Percentiles rank a stretch among this genome's conserved stretches.
These are phyloP conservation scores for Acacia melanoxylon DNA, from an alignment of 306 rosid species.

Conservation along the genomic window DNA sequence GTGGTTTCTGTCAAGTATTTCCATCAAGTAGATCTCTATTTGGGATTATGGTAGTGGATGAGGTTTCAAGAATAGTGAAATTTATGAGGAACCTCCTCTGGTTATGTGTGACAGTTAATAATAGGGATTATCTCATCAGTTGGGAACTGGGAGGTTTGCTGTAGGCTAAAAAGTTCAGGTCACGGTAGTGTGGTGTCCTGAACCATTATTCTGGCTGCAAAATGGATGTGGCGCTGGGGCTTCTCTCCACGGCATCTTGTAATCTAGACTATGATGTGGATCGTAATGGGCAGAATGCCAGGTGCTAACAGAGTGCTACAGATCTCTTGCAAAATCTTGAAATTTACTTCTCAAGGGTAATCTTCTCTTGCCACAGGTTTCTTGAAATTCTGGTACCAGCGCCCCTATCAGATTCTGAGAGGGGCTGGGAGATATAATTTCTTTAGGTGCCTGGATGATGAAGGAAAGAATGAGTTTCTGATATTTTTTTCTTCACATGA, in stretches of 20 bases:
- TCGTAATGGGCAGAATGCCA: background rate
- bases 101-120: background rate
- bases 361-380: background rate
- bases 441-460: background rate
- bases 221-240: background rate
- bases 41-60: background rate
- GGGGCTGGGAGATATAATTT: background rate
- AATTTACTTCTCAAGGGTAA: background rate
- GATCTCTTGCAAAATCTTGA: background rate
- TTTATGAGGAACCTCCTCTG: background rate
- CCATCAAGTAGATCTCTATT: background rate
- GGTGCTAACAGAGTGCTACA: background rate
- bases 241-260: background rate
- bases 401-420: background rate
- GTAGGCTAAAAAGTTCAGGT: background rate
- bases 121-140: background rate
- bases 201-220: background rate
- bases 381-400: background rate
- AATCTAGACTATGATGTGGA: background rate
- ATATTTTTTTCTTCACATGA: background rate
- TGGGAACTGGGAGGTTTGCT: background rate
- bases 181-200: background rate
- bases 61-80: background rate
- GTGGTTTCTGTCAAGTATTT: background rate
- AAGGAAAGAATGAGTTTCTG: background rate